Base-by-base conservation (phyloP, 768 basidiomycete species). In the Lactarius trivialis region DNA sequence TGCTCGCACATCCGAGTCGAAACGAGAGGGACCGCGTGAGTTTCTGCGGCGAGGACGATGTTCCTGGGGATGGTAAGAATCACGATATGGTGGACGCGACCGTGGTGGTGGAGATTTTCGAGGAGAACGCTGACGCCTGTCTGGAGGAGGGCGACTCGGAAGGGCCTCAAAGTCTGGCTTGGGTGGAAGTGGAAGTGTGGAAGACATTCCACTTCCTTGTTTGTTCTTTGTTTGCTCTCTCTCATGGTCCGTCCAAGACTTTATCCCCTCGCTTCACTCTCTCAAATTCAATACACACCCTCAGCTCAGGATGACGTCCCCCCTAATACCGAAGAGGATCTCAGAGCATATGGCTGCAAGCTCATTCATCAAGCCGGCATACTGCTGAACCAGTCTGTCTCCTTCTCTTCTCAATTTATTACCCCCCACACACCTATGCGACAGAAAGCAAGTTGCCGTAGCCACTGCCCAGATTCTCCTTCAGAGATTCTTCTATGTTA, bases 391-490 rank as follows among this genome's bases (percentile, higher is more conserved):
- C 89, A 96, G 96, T 97, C 70, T 69, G 88, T 73, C 7, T 30
- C 14, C 39, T 26, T 32, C 15, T 50, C 11, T 33, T 11, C 30
- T 32, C 51, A 48, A 36, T 24, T 41, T 34, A n/a, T 65, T 51
- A 32, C 26, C 60, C 53, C 52, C 49, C 53, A 52, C 54, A 49
- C 36, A 67, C 33, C 37, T 37, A 37, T 53, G 14, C 21, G 32
- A n/a, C 73, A 91, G 89, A 74, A 97, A 98, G 67, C 97, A 99
- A 72, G 95, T 97, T 32, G 95, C 95, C 15, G 90, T 98, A 57
- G 93, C 97, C 7, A 92, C 95, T 1, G 97, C 97, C 0, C 95
- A 98, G 72, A 92, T 98, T 34, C 76, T 99, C 1, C 96, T 95
- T 72, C 97, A 99, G 65, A 80, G 96, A 36, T 99, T 99, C 78